Conservation (phyloP, 1,284 basidiomycete genomes). For the Puccinia horiana region DNA sequence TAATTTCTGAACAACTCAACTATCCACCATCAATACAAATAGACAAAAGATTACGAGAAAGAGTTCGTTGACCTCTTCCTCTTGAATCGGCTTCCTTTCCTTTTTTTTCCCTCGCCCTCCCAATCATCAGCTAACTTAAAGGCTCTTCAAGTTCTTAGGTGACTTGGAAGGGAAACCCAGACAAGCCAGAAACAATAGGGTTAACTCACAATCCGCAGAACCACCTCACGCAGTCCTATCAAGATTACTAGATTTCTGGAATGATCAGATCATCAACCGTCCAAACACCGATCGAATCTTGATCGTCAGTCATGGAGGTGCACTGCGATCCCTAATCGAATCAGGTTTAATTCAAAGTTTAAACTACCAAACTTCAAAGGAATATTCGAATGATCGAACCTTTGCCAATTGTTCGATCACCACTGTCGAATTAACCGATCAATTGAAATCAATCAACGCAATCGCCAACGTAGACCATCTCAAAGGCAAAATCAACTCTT, state of each 20-base stretch:
- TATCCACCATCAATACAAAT: slow-evolving; percentile 16
- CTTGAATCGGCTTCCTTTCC: not conserved
- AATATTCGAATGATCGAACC: not conserved
- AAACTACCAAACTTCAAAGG: not conserved
- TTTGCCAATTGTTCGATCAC: slow-evolving; percentile 47
- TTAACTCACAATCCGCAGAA: slow-evolving; percentile 33
- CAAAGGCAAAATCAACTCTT: slow-evolving; percentile 15
- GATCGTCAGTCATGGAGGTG: slow-evolving; percentile 43
- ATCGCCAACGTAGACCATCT: slow-evolving; percentile 19
- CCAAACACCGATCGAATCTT: slow-evolving; percentile 10
- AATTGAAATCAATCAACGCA: not conserved
- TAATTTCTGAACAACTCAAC: slow-evolving; percentile 23
- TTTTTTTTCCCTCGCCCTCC: not conserved
- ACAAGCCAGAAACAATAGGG: not conserved
- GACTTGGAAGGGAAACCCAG: slow-evolving; percentile 40
- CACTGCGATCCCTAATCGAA: slow-evolving; percentile 33
- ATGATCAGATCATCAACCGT: not conserved
- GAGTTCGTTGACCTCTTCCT: not conserved
- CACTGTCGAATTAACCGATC: not conserved
- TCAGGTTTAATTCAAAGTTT: slow-evolving; percentile 6
- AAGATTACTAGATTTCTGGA: slow-evolving; percentile 44
- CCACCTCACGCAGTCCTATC: slow-evolving; percentile 7
- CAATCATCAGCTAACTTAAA: not conserved
- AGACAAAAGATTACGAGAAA: slow-evolving; percentile 33
- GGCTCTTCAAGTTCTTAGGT: slow-evolving; percentile 5